Evolutionary conservation across 257 asterid species (phyloP), one percentile per base, ranked within the genome.

Genomic region (Capsicum chinense): DNA sequence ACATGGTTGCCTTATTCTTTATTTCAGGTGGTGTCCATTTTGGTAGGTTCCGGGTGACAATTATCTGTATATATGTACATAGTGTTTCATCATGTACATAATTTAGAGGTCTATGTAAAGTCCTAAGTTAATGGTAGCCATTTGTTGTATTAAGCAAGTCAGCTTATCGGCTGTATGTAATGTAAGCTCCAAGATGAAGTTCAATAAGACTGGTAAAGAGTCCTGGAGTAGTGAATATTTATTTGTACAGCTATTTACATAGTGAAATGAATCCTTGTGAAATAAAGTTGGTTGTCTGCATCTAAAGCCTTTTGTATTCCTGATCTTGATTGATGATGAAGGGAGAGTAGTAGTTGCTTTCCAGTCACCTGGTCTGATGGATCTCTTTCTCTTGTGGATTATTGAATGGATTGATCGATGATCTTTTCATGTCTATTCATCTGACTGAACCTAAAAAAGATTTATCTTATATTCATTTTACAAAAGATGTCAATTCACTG

Each of bases 1-100:
- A 88, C 33, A 10, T 6, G 47, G 62, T 63, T 17, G 74, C 50
- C 47, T 44, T 7, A 58, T 26, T 64, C 13, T 59, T 85, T 83
- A 54, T 91, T 87, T 80, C 97, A 95, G 99, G 94, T 97, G 99
- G 99, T 97, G 99, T 90, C 99, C 99, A 9, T 97, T 97, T 93
- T 97, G 99, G 99, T 97, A 83, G 89, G 79, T 8, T 54, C 7
- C 15, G 71, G 56, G 35, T 63, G n/a, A 33, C 47, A 9, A 10
- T 16, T 67, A 21, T 56, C 35, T 89, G 86, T 84, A 54, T 50
- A 88, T 83, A 48, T 21, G n/a, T 79, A 86, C 84, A 82, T 19
- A 83, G 79, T 80, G 73, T 81, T 35, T n/a, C 64, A 54, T 37
- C 26, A 78, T 78, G 64, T 54, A 78, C 48, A 78, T 2, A 78